These are phyloP conservation scores for Aspergillus indologenus DNA, from an alignment of 495 filamentous ascomycete genomes.

Conservation along the genomic window DNA sequence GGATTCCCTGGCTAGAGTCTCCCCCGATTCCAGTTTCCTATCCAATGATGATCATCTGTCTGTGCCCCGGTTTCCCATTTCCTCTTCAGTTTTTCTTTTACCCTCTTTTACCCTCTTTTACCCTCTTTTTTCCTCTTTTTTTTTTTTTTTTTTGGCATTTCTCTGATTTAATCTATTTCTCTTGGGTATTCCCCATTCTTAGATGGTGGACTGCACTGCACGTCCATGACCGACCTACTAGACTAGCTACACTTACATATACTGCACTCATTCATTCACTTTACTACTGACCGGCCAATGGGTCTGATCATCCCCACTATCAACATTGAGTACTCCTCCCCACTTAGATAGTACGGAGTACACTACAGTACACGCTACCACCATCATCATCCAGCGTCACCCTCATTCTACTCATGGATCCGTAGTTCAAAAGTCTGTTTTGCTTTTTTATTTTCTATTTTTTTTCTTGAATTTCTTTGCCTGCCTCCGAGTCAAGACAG, in stretches of 20 bases:
- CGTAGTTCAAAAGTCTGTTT: conserved; percentile 1
- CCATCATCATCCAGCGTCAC: conserved; percentile 4
- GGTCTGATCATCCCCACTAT: conserved; percentile 26
- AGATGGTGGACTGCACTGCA: neutral
- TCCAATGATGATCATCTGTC: conserved; percentile 10
- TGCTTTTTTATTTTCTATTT: no score
- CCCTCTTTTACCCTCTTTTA: no score
- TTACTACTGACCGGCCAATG: conserved; percentile 9
- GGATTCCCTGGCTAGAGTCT: neutral
- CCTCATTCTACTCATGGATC: conserved; percentile 5
- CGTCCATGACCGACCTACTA: neutral
- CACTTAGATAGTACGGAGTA: conserved; percentile 1
- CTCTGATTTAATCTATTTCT: conserved; percentile 1
- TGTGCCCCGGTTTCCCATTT: conserved; percentile 3
- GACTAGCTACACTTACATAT: no score
- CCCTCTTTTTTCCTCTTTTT: neutral
- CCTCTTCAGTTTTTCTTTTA: no score
- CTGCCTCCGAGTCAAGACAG: conserved; percentile 4
- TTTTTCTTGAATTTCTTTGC: neutral
- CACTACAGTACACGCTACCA: neutral
- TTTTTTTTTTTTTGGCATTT: neutral
- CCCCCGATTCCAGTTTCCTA: conserved; percentile 7
- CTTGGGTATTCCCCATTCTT: neutral
- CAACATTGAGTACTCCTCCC: conserved; percentile 11
- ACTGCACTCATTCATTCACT: no score